Percentiles rank a stretch among this genome's conserved stretches.
Evolutionary conservation across 345 rosid genomes (phyloP).

Genomic region (Euphorbia lathyris): DNA sequence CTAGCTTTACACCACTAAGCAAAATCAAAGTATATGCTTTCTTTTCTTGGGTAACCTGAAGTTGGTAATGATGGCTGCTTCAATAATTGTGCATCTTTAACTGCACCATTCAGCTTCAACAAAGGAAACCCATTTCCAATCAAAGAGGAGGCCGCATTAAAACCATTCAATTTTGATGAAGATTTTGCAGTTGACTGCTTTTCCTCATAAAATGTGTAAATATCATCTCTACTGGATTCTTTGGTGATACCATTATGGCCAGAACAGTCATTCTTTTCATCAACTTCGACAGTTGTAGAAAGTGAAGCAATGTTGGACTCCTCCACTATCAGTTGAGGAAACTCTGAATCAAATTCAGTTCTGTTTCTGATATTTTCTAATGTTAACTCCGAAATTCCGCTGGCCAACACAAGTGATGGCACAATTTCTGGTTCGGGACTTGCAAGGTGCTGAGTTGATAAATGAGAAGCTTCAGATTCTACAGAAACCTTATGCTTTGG

Average conservation of each 20-base stretch:
- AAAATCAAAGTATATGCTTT: constrained; percentile 8
- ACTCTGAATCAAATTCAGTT: constrained; percentile 23
- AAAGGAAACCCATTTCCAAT: constrained; percentile 41
- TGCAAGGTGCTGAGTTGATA: constrained; percentile 17
- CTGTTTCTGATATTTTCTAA: constrained; percentile 24
- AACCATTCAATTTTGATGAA: constrained; percentile 29
- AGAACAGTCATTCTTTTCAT: constrained; percentile 22
- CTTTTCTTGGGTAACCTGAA: constrained; percentile 48
- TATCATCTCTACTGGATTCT: constrained; percentile 55
- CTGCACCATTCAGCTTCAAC: constrained; percentile 35
- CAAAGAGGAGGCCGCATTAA: constrained; percentile 33
- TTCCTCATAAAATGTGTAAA: constrained; percentile 52
- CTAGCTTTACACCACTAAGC: constrained; percentile 5
- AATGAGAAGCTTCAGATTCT: constrained; percentile 32
- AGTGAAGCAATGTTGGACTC: constrained; percentile 30
- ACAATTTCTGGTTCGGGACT: constrained; percentile 33
- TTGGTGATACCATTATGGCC: constrained; percentile 22
- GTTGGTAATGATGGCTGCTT: constrained; percentile 27
- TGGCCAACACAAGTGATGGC: constrained; percentile 33
- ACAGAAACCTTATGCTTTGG: constrained; percentile 15
- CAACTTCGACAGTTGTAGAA: constrained; percentile 30
- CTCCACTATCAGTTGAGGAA: constrained; percentile 21
- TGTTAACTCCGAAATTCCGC: constrained; percentile 30
- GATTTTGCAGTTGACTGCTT: constrained; percentile 35
- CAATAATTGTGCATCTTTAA: constrained; percentile 29